A percentile compares a stretch with the other conserved stretches of the same genome.
These are phyloP conservation scores for Kodamaea kaohsiungensis DNA, from an alignment of 805 yeast genomes.

Conservation along the genomic window DNA sequence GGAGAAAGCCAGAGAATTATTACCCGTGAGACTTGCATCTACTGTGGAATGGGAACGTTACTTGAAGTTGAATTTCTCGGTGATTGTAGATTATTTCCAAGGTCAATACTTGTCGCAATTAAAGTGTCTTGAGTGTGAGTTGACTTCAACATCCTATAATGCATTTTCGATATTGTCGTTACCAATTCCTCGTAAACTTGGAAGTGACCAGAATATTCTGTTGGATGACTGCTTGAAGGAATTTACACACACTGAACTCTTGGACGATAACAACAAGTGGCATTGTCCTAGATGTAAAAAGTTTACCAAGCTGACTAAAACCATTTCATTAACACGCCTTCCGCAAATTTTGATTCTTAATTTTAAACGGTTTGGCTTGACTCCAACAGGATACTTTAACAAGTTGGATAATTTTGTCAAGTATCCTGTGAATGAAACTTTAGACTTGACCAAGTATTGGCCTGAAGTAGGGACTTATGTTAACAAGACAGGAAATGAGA, in stretches of 20 bases:
- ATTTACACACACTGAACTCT: slow-evolving; percentile 71
- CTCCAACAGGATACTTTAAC: slow-evolving; percentile 46
- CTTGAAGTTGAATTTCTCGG: slow-evolving; percentile 73
- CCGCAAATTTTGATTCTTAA: slow-evolving; percentile 83
- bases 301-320: slow-evolving; percentile 65
- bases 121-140: slow-evolving; percentile 68
- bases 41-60: slow-evolving; percentile 92
- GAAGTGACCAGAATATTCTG: slow-evolving; percentile 27
- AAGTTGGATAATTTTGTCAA: slow-evolving; percentile 66
- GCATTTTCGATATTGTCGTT: slow-evolving; percentile 77
- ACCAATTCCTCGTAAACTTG: slow-evolving; percentile 64
- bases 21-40: slow-evolving; percentile 79
- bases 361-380: slow-evolving; percentile 70
- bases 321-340: slow-evolving; percentile 69
- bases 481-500: slow-evolving; percentile 17
- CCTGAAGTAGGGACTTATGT: slow-evolving; percentile 46
- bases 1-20: slow-evolving; percentile 66
- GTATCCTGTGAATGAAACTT: slow-evolving; percentile 57
- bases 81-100: slow-evolving; percentile 78
- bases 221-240: slow-evolving; percentile 72
- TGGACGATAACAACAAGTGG: slow-evolving; percentile 85
- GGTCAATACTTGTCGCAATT: slow-evolving; percentile 87
- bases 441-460: slow-evolving; percentile 76
- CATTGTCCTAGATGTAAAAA: slow-evolving; percentile 72
- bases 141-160: slow-evolving; percentile 83